Evolutionary conservation across 495 filamentous ascomycete species (phyloP).

Genomic region (Pseudomonodictys pantanalensis): DNA sequence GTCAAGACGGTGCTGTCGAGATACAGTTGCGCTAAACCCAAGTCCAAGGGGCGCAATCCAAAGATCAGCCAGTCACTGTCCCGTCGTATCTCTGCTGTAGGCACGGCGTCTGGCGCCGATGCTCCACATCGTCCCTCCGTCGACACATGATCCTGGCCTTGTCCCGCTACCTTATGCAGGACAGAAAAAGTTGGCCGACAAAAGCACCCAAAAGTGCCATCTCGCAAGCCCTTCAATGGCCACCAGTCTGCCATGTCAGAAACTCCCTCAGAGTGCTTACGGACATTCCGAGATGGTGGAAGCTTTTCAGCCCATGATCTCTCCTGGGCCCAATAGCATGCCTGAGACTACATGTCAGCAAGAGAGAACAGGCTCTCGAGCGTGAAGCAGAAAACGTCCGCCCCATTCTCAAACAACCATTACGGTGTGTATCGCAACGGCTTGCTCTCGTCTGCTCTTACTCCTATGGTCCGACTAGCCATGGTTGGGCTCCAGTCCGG

Average conservation of each 20-base stretch:
- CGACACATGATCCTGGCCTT: too few relatives aligned
- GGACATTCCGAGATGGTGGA: not conserved
- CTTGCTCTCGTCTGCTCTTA: too few relatives aligned
- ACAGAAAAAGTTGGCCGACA: not conserved
- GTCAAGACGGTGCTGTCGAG: not conserved
- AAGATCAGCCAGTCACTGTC: too few relatives aligned
- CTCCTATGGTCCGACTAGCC: not conserved
- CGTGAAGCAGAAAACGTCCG: not conserved
- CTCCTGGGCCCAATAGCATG: not conserved
- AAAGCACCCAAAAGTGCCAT: not conserved
- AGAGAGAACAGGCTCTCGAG: not conserved
- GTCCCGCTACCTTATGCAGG: not conserved
- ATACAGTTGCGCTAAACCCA: not conserved
- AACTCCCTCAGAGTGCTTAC: not conserved
- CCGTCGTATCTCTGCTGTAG: too few relatives aligned
- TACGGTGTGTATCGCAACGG: not conserved
- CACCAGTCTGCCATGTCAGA: not conserved
- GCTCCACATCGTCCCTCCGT: too few relatives aligned
- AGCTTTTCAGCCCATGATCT: not conserved
- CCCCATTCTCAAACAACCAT: not conserved
- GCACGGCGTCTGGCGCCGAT: too few relatives aligned
- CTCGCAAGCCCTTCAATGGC: not conserved
- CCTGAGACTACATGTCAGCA: not conserved
- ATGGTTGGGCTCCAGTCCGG: not conserved
- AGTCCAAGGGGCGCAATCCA: conserved; percentile 4